phyloP scores from a whole-genome alignment of 2,329 filamentous ascomycete genomes.

The Moelleriella libera region DNA sequence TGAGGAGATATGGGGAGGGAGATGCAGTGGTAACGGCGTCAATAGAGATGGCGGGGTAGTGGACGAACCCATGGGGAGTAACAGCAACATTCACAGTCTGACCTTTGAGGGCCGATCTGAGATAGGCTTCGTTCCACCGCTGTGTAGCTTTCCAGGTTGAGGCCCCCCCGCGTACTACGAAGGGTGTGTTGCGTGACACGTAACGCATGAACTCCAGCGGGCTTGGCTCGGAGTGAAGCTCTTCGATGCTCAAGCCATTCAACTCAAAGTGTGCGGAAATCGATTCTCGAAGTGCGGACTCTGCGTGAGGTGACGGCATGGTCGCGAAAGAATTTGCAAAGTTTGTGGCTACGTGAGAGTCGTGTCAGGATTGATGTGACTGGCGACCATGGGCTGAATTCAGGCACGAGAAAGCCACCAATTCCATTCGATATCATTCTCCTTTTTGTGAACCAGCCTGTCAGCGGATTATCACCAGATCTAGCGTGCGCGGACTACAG shows the following conservation, averaged over 20 bases:
- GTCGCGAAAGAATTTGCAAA: background rate
- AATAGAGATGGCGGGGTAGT: background rate
- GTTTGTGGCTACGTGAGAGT: too few relatives aligned
- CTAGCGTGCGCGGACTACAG: too few relatives aligned
- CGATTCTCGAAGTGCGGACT: conserved; percentile 26
- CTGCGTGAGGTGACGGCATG: background rate
- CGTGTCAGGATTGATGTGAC: too few relatives aligned
- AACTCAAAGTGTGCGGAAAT: conserved; percentile 61
- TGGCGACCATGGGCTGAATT: too few relatives aligned
- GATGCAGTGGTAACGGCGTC: too few relatives aligned
- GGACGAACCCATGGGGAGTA: conserved; percentile 50
- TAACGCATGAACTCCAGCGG: conserved; percentile 70
- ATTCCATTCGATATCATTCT: too few relatives aligned
- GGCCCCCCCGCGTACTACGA: conserved; percentile 53
- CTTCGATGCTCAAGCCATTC: conserved; percentile 46
- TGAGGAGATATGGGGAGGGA: too few relatives aligned
- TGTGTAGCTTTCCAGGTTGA: conserved; percentile 45
- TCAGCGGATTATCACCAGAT: too few relatives aligned
- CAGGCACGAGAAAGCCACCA: too few relatives aligned
- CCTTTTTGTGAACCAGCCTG: too few relatives aligned
- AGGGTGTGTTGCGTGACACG: conserved; percentile 60
- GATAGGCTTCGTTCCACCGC: conserved; percentile 48
- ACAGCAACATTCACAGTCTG: conserved; percentile 59
- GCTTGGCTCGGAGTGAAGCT: conserved; percentile 50
- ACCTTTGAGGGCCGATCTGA: conserved; percentile 38